Conservation (phyloP, 2,329 filamentous ascomycete genomes). For the Alternaria sp. region DNA sequence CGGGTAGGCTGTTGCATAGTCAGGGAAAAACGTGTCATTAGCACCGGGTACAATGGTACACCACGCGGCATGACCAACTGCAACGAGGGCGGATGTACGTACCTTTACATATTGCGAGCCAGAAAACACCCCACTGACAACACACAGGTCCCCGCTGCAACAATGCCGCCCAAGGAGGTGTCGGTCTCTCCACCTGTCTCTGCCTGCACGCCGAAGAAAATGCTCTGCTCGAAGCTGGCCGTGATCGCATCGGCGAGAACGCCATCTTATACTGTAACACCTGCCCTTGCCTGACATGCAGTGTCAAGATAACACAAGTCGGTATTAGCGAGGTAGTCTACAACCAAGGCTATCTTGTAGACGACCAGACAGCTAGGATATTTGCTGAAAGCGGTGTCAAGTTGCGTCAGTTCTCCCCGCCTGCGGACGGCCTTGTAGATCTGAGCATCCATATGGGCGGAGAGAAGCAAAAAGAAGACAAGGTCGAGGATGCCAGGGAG, state of each 20-base stretch:
- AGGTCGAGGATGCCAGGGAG: slow-evolving; percentile 31
- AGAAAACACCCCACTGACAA: slow-evolving; percentile 1
- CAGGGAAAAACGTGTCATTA: slow-evolving; percentile 84
- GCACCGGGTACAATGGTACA: slow-evolving; percentile 98
- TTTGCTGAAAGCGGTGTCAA: slow-evolving; percentile 84
- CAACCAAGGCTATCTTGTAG: slow-evolving; percentile 93
- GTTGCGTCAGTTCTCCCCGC: slow-evolving; percentile 84
- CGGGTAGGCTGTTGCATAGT: slow-evolving; percentile 95
- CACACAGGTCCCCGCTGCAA: slow-evolving; percentile 76
- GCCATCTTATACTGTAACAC: slow-evolving; percentile 93
- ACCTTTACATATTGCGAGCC: slow-evolving; percentile 25
- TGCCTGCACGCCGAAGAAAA: slow-evolving; percentile 99
- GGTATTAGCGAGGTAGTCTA: slow-evolving; percentile 97
- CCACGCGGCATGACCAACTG: slow-evolving; percentile 89
- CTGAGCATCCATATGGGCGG: slow-evolving; percentile 27
- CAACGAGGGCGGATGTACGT: slow-evolving; percentile 87
- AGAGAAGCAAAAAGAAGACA: slow-evolving; percentile 1
- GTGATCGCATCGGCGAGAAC: slow-evolving; percentile 85
- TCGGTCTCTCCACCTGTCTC: slow-evolving; percentile 83
- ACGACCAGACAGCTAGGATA: slow-evolving; percentile 78
- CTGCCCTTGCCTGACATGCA: slow-evolving; percentile 96
- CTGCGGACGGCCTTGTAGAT: slow-evolving; percentile 43
- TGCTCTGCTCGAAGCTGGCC: slow-evolving; percentile 89
- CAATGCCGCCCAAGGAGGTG: slow-evolving; percentile 72
- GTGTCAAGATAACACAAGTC: slow-evolving; percentile 97